phyloP scores from a whole-genome alignment of 345 rosid species.

The Hibiscus tridactylites region DNA sequence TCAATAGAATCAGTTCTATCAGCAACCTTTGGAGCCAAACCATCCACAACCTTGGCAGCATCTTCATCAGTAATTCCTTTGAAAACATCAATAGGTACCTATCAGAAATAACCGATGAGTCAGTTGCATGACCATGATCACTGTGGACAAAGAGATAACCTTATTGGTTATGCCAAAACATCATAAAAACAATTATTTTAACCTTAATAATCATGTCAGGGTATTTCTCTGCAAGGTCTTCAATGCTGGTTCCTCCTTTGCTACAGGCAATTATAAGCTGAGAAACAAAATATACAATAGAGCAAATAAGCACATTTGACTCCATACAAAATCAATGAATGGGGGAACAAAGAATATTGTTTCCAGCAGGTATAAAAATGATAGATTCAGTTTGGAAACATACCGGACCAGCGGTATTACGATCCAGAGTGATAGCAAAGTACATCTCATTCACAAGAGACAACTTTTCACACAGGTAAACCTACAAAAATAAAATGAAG shows the following conservation, averaged over 20 bases:
- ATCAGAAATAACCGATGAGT: conserved; percentile 20
- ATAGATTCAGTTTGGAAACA: conserved; percentile 16
- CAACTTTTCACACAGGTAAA: conserved; percentile 85
- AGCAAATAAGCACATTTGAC: background rate
- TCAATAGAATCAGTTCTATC: conserved; percentile 75
- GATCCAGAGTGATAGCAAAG: conserved; percentile 93
- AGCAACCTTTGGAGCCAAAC: conserved; percentile 76
- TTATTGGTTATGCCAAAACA: conserved; percentile 10
- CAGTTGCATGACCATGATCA: conserved; percentile 10
- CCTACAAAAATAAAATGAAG: conserved; percentile 39
- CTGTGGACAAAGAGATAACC: conserved; percentile 6
- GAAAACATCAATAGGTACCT: conserved; percentile 95
- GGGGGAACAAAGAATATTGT: background rate
- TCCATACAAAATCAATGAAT: background rate
- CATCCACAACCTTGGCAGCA: conserved; percentile 97
- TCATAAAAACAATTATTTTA: background rate
- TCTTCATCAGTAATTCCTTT: conserved; percentile 92
- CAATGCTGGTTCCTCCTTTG: conserved; percentile 99
- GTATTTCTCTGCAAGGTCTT: conserved; percentile 97
- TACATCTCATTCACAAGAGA: conserved; percentile 97
- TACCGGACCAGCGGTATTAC: conserved; percentile 95
- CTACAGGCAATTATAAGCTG: conserved; percentile 94
- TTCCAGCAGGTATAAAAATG: background rate
- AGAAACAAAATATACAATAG: conserved; percentile 11
- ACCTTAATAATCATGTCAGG: conserved; percentile 98